Base-by-base conservation (phyloP, 768 basidiomycete genomes). In the Leucocoprinus leucothites region DNA sequence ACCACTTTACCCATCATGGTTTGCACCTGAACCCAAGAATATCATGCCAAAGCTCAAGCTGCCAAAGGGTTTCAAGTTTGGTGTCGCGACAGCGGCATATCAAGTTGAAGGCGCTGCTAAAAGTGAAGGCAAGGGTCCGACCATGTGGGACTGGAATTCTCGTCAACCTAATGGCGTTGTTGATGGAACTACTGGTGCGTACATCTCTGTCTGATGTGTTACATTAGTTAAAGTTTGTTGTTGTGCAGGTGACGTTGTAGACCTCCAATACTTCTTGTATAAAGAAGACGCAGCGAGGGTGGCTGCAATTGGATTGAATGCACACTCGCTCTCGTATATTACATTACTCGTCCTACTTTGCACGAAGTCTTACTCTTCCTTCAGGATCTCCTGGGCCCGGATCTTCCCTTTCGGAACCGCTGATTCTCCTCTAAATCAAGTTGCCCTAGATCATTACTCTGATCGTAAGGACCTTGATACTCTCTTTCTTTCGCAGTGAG, bases 41-140 rank as follows among this genome's bases (percentile, higher is more conserved):
- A 69, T 80, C 26, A 64, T 80, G 26, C 73, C 77, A 2, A 63
- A 72, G 24, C 65, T 78, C 50, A 76, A 72, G 51, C 68, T 80
- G 16, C 80, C 80, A 0, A 63, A 71, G 19, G 76, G 70, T 1
- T 81, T 82, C 65, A 68, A 74, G 42, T 80, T 80, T 57, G 80
- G 80, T 24, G 79, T 79, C 9, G 78, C 78, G 3, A 80, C 79
- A 0, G 78, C 79, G 21, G 75, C 80, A 7, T 80, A 78, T 59
- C 79, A 81, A 58, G 78, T 80, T 24, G 79, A 81, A 67, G 80
- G 80, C 6, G 79, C 79, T 6, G 74, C 67, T 14, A 76, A 79
- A 62, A 71, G 71, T 57, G 80, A 78, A 53, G 78, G 77, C 0
- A 77, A 78, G 54, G 77, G 77, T 7, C 77, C 77, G 1, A 71